Conservation (phyloP, 345 rosid species). For the Ceriops zippeliana region DNA sequence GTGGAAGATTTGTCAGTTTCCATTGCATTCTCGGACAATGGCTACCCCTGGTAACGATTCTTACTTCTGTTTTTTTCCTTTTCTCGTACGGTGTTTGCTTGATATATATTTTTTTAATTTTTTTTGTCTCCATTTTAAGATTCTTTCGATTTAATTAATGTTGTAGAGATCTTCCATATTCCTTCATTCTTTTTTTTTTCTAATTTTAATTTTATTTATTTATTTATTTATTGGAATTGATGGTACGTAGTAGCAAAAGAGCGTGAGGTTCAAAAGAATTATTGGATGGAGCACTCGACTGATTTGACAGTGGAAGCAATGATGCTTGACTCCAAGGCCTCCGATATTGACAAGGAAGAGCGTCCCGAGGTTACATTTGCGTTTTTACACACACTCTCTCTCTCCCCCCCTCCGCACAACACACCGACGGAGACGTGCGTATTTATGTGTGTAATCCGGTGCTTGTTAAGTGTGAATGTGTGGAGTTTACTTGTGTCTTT, state of each 20-base stretch:
- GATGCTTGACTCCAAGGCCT: constrained; percentile 94
- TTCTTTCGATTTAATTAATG: not conserved
- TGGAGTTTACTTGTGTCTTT: too few relatives aligned
- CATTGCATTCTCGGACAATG: constrained; percentile 29
- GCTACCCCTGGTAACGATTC: constrained; percentile 38
- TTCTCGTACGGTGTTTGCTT: not conserved
- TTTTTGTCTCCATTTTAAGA: not conserved
- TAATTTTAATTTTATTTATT: not conserved
- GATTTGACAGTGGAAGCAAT: constrained; percentile 78
- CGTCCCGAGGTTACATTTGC: constrained; percentile 67
- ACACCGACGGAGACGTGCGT: too few relatives aligned
- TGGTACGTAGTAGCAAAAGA: constrained; percentile 43
- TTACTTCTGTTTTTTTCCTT: too few relatives aligned
- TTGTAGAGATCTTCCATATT: too few relatives aligned
- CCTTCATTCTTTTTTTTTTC: too few relatives aligned
- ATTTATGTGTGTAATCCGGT: too few relatives aligned
- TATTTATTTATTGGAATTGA: not conserved
- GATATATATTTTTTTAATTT: not conserved
- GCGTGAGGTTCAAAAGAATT: constrained; percentile 69
- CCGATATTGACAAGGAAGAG: constrained; percentile 95
- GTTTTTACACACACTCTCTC: not conserved
- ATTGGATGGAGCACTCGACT: constrained; percentile 77
- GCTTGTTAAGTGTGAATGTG: too few relatives aligned
- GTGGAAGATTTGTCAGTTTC: not conserved
- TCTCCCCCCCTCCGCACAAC: not conserved